Evolutionary conservation across 257 asterid genomes (phyloP), one percentile per base, ranked within the genome.

Genomic region (Ligustrum vulgare): DNA sequence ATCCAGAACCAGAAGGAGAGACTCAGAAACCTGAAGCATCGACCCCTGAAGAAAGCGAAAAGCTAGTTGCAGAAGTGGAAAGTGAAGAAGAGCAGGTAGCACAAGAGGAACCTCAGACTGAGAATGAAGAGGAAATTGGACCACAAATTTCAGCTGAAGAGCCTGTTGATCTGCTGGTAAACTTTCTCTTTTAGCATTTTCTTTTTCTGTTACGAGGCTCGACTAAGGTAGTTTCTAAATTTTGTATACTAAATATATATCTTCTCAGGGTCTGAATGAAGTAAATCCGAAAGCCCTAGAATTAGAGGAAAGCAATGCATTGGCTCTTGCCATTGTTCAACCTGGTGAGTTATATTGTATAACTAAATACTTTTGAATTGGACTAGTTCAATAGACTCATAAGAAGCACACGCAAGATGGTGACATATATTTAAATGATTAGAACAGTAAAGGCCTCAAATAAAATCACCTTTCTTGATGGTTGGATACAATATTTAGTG

Each of bases 241-340:
- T 49, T 49, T 49, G 2, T 16, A 6, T 49, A 1, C n/a, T 9
- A 23, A 20, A 9, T 10, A 58, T 8, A 43, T 45, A 73, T 70
- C 28, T 9, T 22, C 4, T 37, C 66, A 93, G 98, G 96, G 96
- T 62, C 82, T 91, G 69, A 77, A 84, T 73, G 93, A 90, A 73
- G 25, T 81, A 74, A 84, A 85, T 82, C 94, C 91, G 45, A 81
- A 73, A 68, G 79, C 87, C 31, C 37, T 72, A 35, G 89, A 88
- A 72, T 20, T 86, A 31, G 97, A 90, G 76, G 90, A 91, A 76
- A 88, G 82, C 84, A 91, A 91, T 54, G 86, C 97, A 23, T 77
- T 90, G 68, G 98, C 97, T 75, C 96, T 91, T 63, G 96, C 98
- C 63, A 90, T 91, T 33, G 45, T 86, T 79, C 89, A 90, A 82